phyloP scores from a whole-genome alignment of 2,329 filamentous ascomycete genomes.

The Cytospora piceae region DNA sequence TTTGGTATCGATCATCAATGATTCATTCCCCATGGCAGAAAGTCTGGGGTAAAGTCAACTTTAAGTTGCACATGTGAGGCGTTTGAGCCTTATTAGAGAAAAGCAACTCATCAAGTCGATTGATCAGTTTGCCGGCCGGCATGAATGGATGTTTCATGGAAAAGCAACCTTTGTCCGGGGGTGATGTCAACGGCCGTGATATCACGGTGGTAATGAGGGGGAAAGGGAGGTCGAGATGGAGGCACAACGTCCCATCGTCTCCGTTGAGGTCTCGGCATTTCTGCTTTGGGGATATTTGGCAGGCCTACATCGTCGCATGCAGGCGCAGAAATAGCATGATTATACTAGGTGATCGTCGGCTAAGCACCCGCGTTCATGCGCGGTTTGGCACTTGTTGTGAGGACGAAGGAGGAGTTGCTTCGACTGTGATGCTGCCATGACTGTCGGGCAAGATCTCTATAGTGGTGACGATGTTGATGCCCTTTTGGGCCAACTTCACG shows the following conservation, averaged over 20 bases:
- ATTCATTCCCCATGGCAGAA: background rate
- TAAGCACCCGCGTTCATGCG: background rate
- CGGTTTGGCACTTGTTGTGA: background rate
- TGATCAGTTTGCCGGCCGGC: background rate
- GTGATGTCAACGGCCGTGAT: background rate
- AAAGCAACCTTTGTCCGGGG: background rate
- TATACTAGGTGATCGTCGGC: conserved; percentile 3
- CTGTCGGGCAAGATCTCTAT: background rate
- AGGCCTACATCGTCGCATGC: background rate
- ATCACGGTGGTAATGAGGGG: background rate
- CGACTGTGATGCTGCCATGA: conserved; percentile 5
- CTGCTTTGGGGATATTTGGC: conserved; percentile 3
- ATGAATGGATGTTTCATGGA: background rate
- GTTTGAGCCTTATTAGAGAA: conserved; percentile 1
- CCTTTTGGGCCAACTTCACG: background rate
- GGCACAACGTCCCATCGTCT: conserved; percentile 20
- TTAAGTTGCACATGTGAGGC: background rate
- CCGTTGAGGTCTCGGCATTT: conserved; percentile 20
- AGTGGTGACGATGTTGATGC: conserved; percentile 12
- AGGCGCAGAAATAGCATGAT: background rate
- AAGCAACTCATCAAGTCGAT: conserved; percentile 11
- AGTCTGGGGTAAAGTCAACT: background rate
- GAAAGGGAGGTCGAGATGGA: conserved; percentile 6
- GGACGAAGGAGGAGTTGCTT: background rate
- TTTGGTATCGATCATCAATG: background rate